Evolutionary conservation across 2,329 filamentous ascomycete species (phyloP), one percentile per base, ranked within the genome.

Genomic region (Reticulascus tulasneorum): DNA sequence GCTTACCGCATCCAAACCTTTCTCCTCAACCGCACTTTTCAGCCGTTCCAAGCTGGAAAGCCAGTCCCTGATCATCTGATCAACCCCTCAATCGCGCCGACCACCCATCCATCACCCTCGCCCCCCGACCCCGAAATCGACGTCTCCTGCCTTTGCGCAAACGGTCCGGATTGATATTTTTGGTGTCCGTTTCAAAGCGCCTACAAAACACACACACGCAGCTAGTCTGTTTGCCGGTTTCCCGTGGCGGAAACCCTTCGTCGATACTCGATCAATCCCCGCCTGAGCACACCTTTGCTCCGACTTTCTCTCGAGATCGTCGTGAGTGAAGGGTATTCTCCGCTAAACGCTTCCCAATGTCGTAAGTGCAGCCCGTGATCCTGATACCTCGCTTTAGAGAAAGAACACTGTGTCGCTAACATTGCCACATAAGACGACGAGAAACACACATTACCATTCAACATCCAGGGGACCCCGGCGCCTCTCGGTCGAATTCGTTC

Each of bases 301-400:
- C 61, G 64, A 58, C 66, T 57, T 54, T 66, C 60, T 64, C 50
- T 51, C 48, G 52, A 58, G 62, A 65, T 63, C 50, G 67, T 71
- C 61, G 67, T 55, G 63, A 62, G 69, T 60, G 55, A 61, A 68
- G 58, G 59, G 60, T 56, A 58, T 55, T 52, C 51, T 48, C 47
- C 46, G 50, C 50, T 46, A 50, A 40, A 34, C 40, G 41, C 41
- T 48, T 57, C 44, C 55, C 54, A 59, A 63, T 63, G 59, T 58
- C 56, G 56, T 60, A 54, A 56, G 58, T 54, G 20, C n/a, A n/a
- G n/a, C n/a, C n/a, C n/a, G n/a, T n/a, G n/a, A n/a, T n/a, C n/a
- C n/a, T n/a, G n/a, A n/a, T n/a, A n/a, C n/a, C n/a, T n/a, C n/a
- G n/a, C n/a, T n/a, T n/a, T n/a, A n/a, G n/a, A n/a, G n/a, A n/a